Percentiles rank a stretch among this genome's conserved stretches.
Conservation (phyloP, 805 yeast genomes). For the Ogataea zsoltii region DNA sequence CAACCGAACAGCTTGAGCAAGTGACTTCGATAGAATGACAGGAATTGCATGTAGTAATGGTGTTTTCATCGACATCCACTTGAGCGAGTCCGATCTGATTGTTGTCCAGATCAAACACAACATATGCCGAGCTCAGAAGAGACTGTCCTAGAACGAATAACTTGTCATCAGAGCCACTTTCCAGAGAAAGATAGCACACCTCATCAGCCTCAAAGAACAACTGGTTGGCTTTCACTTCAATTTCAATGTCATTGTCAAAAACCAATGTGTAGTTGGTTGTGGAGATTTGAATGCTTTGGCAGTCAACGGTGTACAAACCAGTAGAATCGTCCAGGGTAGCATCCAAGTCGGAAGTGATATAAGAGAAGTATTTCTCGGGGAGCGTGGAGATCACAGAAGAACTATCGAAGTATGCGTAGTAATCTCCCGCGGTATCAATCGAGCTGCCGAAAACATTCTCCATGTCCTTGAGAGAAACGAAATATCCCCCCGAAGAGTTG, state of each 20-base stretch:
- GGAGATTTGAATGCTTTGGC: conserved; percentile 19
- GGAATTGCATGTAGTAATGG: conserved; percentile 15
- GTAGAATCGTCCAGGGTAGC: conserved; percentile 17
- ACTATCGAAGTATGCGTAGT: conserved; percentile 50
- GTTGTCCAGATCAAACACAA: conserved; percentile 64
- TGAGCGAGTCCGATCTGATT: conserved; percentile 58
- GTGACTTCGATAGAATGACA: conserved; percentile 15
- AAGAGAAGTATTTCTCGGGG: conserved; percentile 36
- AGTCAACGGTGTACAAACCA: conserved; percentile 26
- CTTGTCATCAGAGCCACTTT: conserved; percentile 15
- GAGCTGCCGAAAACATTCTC: conserved; percentile 14
- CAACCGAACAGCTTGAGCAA: conserved; percentile 19
- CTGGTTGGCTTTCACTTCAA: conserved; percentile 24
- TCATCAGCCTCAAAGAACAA: conserved; percentile 16
- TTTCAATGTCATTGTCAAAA: conserved; percentile 22
- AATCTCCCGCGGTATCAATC: conserved; percentile 7
- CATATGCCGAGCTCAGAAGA: conserved; percentile 61
- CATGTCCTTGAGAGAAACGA: conserved; percentile 17
- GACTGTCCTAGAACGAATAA: conserved; percentile 60
- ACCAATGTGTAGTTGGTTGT: conserved; percentile 12
- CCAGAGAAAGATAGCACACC: conserved; percentile 24
- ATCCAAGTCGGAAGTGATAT: conserved; percentile 15
- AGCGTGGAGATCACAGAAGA: conserved; percentile 55
- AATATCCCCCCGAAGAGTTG: conserved; percentile 18
- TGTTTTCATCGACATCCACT: conserved; percentile 31